These are phyloP conservation scores for Puccinia novopanici DNA, from an alignment of 1,284 basidiomycete species.

Conservation along the genomic window DNA sequence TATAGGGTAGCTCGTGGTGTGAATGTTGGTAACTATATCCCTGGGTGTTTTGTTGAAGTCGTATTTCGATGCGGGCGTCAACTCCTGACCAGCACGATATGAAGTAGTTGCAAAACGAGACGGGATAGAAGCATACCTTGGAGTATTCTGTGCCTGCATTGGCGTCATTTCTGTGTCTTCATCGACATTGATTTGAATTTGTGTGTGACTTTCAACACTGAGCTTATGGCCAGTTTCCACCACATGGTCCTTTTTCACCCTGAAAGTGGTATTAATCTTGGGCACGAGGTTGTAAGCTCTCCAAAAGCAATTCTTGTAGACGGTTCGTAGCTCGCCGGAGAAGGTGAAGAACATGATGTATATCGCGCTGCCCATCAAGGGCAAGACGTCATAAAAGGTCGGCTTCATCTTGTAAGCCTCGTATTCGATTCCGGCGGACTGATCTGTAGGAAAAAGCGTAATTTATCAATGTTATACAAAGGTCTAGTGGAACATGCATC, in stretches of 20 bases:
- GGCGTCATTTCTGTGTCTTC: not conserved
- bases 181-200: conserved; percentile 12
- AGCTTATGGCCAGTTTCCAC: not conserved
- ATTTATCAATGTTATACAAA: not conserved
- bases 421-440: conserved; percentile 26
- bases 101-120: too few species aligned
- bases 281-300: not conserved
- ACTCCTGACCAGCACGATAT: too few species aligned
- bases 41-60: too few species aligned
- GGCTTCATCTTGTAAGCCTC: conserved; percentile 13
- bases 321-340: conserved; percentile 11
- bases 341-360: conserved; percentile 42
- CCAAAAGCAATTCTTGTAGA: conserved; percentile 21
- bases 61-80: too few species aligned
- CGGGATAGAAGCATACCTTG: conserved; percentile 10
- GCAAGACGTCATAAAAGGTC: conserved; percentile 25
- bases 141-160: not conserved
- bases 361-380: conserved; percentile 27
- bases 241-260: not conserved
- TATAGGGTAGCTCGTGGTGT: not conserved
- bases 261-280: not conserved
- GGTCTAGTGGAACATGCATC: too few species aligned
- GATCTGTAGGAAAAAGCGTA: not conserved
- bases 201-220: not conserved
- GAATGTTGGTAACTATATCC: not conserved